A percentile compares a stretch with the other conserved stretches of the same genome.
These are phyloP conservation scores for Skeletonema tropicum DNA, from an alignment of 108 stramenopile species.

Conservation along the genomic window DNA sequence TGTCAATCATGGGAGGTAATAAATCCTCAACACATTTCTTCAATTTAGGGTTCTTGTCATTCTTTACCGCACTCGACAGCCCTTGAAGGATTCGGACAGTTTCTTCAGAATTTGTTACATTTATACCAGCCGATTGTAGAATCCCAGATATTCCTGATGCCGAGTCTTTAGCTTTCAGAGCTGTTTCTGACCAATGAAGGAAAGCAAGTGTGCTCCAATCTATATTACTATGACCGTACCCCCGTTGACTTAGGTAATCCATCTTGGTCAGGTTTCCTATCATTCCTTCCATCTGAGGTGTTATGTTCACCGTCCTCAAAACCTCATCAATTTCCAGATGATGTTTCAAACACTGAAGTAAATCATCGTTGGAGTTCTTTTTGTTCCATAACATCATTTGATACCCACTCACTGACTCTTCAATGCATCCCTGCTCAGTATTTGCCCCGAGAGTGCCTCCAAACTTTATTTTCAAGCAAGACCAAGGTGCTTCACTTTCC, in stretches of 20 bases:
- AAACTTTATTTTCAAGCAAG: constrained; percentile 3
- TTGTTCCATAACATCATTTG: constrained; percentile 3
- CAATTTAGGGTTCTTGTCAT: neutral
- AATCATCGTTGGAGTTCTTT: neutral
- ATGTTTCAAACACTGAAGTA: constrained; percentile 3
- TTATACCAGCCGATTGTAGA: neutral
- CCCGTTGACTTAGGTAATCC: neutral
- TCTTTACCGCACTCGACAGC: neutral
- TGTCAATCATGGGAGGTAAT: neutral
- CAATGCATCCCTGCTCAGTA: constrained; percentile 1
- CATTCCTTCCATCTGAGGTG: neutral
- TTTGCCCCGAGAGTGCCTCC: constrained; percentile 5
- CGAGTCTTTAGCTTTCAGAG: neutral
- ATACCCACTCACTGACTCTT: neutral
- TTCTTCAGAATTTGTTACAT: neutral
- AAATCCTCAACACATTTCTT: neutral
- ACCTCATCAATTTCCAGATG: neutral
- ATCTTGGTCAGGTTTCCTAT: neutral
- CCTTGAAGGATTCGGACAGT: neutral
- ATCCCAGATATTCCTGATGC: neutral
- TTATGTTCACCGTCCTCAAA: neutral
- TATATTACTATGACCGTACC: neutral
- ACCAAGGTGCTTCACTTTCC: neutral
- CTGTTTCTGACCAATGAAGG: neutral
- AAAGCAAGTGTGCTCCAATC: neutral